A percentile compares a stretch with the other conserved stretches of the same genome.
Conservation (phyloP, 495 filamentous ascomycete genomes). For the Cercophora scortea region DNA sequence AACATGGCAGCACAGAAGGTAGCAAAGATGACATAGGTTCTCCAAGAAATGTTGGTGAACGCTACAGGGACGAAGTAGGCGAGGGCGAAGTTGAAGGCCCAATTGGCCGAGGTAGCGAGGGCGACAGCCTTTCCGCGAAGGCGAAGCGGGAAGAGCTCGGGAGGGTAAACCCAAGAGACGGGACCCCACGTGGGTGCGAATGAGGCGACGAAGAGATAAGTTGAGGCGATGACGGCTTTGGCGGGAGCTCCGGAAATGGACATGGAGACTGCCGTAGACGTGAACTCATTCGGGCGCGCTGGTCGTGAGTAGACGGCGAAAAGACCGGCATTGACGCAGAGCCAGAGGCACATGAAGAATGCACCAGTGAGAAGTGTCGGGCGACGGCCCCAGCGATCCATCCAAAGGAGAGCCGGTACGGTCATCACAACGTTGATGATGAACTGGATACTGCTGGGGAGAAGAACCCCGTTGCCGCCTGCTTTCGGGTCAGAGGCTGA, state of each 20-base stretch:
- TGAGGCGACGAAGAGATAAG: conserved; percentile 69
- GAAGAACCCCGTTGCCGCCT: conserved; percentile 37
- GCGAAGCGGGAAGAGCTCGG: conserved; percentile 67
- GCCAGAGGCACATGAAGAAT: conserved; percentile 58
- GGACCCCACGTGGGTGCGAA: conserved; percentile 73
- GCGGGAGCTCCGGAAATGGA: conserved; percentile 50
- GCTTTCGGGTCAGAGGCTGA: not conserved
- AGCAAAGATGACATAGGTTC: conserved; percentile 67
- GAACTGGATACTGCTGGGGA: conserved; percentile 67
- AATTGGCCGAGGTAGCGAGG: conserved; percentile 64
- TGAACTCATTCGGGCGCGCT: conserved; percentile 30
- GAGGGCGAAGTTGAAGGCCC: conserved; percentile 75
- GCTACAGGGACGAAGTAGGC: conserved; percentile 71
- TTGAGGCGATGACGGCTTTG: conserved; percentile 67
- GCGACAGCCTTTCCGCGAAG: conserved; percentile 68
- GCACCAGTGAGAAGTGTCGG: conserved; percentile 57
- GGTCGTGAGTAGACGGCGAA: conserved; percentile 42
- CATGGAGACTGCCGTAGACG: conserved; percentile 34
- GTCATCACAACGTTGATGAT: conserved; percentile 59
- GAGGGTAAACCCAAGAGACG: conserved; percentile 66
- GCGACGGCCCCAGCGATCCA: conserved; percentile 56
- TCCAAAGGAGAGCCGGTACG: conserved; percentile 44
- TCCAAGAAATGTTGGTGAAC: conserved; percentile 68
- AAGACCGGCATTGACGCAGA: conserved; percentile 63
- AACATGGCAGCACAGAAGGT: conserved; percentile 67